Base-by-base conservation (phyloP, 78 protist genomes). In the slime mould (Dictyostelium discoideum) region DNA sequence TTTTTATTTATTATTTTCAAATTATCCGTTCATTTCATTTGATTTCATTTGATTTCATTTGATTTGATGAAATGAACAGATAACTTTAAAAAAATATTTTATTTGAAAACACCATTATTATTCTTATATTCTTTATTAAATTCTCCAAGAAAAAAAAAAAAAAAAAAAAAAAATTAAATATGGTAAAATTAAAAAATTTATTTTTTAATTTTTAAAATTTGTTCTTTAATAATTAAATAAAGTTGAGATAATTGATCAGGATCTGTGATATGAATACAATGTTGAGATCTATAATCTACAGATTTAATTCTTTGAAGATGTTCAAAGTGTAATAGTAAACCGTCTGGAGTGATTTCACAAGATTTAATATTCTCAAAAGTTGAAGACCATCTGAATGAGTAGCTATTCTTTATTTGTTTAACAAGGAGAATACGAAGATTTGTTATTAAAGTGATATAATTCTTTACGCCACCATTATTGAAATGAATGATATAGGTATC, bases 221-320 rank as follows among this genome's bases (percentile, higher is more conserved):
- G 37, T 63, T 85, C 82, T 85, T 85, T 85, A 5, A 69, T 24
- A 24, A 85, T 69, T 69, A 85, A 46, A 26, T 50, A n/a, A 44
- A 85, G 48, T 69, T 85, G 79, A 14, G 74, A 20, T 16, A 69
- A 22, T 85, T 85, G 90, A 50, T 85, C 90, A 8, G 81, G 39
- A 44, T 85, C 90, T 16, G 40, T 5, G 5, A 90, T 73, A 1
- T 60, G 69, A 10, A 90, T 72, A 3, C 60, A 72, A 50, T 54
- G 84, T 18, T 72, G 69, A 3, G 88, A 42, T 32, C 84, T 40
- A 44, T 90, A 90, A 2, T 82, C 88, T 0, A 90, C 69, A 29
- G 84, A 22, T 87, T 82, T 90, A 14, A 90, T 90, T 40, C 79
- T 82, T 69, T 90, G 95, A 16, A 90, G 84, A 54, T 82, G 87